These are phyloP conservation scores for Herpetomonas samuelpessoai DNA, from an alignment of 208 protist genomes.

Conservation along the genomic window DNA sequence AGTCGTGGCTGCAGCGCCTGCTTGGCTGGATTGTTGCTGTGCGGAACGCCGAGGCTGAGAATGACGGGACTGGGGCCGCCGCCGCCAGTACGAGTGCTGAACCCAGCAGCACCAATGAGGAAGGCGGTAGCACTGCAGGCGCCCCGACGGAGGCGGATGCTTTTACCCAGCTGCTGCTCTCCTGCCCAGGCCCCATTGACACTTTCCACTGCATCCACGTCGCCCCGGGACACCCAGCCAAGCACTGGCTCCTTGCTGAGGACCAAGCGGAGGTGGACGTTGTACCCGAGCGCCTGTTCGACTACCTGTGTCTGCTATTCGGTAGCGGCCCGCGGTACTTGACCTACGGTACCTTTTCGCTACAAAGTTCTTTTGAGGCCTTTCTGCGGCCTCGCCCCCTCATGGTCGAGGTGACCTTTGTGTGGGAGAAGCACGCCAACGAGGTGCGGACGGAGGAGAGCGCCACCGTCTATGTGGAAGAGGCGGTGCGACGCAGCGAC, in stretches of 20 bases:
- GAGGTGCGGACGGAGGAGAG: slow-evolving; percentile 14
- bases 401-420: slow-evolving; percentile 28
- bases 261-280: slow-evolving; percentile 35
- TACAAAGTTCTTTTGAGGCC: slow-evolving; percentile 21
- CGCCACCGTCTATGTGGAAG: slow-evolving; percentile 29
- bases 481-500: slow-evolving; percentile 35
- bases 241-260: slow-evolving; percentile 39
- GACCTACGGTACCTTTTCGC: slow-evolving; percentile 41
- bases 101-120: slow-evolving; percentile 7
- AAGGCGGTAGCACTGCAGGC: neutral
- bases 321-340: slow-evolving; percentile 65
- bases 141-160: neutral
- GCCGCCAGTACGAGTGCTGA: neutral
- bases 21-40: slow-evolving; percentile 31
- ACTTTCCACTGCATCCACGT: slow-evolving; percentile 48
- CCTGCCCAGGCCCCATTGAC: slow-evolving; percentile 56
- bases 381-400: slow-evolving; percentile 26
- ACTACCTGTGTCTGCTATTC: slow-evolving; percentile 50
- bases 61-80: neutral
- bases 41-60: neutral
- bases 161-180: neutral
- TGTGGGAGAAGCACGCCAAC: slow-evolving; percentile 16
- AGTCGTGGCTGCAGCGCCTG: slow-evolving; percentile 50
- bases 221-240: slow-evolving; percentile 22
- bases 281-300: slow-evolving; percentile 67